Evolutionary conservation across 441 rosid species (phyloP), one percentile per base, ranked within the genome.

Genomic region (Populus tomentosa): DNA sequence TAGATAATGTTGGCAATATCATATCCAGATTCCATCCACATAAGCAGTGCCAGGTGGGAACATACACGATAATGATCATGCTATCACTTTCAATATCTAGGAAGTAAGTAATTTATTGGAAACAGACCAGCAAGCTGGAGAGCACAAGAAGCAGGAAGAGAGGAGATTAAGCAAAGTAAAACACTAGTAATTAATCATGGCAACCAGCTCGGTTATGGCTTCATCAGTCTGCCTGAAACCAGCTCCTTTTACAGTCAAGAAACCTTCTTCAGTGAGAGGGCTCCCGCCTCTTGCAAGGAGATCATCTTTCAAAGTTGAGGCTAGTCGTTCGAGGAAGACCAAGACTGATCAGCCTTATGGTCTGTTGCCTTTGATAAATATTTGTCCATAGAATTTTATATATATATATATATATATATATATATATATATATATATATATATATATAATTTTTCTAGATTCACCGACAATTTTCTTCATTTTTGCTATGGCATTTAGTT

Each of bases 331-430:
- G 69, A 89, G 84, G 89, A 93, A 94, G 83, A 83, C 91, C 89
- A 90, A 85, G 82, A 94, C 98, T 70, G 88, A 90, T 78, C 89
- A 67, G 75, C 98, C 97, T 66, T 94, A 28, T 59, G 98, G 97
- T 89, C 74, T 64, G 71, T 61, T 33, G 16, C 38, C 26, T 36
- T 21, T 20, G 24, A 21, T 61, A 3, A 2, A 53, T 56, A 6
- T 6, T 5, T 53, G 3, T 53, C n/a, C 21, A 56, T 56, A 56
- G 1, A 46, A 3, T 7, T n/a, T n/a, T n/a, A n/a, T n/a, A n/a
- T n/a, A n/a, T n/a, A n/a, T n/a, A n/a, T n/a, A n/a, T n/a, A n/a
- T n/a, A n/a, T n/a, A n/a, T n/a, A n/a, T n/a, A n/a, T n/a, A n/a
- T n/a, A n/a, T n/a, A n/a, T n/a, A n/a, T n/a, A n/a, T n/a, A n/a